phyloP scores from a whole-genome alignment of 2,329 filamentous ascomycete genomes.

The Fusarium sp. region DNA sequence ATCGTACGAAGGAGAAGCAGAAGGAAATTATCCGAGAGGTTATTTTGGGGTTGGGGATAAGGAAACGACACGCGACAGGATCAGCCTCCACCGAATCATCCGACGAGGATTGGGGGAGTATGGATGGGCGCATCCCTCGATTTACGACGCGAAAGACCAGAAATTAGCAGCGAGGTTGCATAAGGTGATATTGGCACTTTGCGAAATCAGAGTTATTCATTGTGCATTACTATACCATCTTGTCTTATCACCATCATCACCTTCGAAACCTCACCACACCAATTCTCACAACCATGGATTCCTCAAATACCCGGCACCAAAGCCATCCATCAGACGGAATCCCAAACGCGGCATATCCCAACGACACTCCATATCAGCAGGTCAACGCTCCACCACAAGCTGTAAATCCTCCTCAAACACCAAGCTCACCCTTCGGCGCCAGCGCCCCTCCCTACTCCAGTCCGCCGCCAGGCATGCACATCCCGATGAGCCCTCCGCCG shows the following conservation, averaged over 20 bases:
- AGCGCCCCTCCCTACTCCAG: constrained; percentile 26
- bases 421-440: constrained; percentile 18
- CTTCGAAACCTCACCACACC: neutral
- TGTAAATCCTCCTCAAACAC: constrained; percentile 12
- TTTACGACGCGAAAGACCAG: neutral
- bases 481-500: constrained; percentile 43
- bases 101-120: constrained; percentile 8
- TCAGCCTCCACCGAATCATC: constrained; percentile 13
- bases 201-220: neutral
- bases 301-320: constrained; percentile 26
- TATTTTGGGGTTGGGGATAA: neutral
- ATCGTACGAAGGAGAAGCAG: neutral
- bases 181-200: neutral
- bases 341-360: constrained; percentile 48
- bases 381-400: constrained; percentile 24
- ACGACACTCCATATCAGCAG: constrained; percentile 46
- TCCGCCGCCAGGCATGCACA: constrained; percentile 18
- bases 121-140: constrained; percentile 6
- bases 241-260: neutral
- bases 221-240: neutral
- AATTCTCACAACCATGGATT: constrained; percentile 33
- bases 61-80: neutral
- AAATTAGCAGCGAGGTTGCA: neutral
- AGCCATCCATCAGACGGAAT: constrained; percentile 48
- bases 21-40: neutral